Evolutionary conservation across 2,329 filamentous ascomycete species (phyloP).

Genomic region (Penicillium concentricum): DNA sequence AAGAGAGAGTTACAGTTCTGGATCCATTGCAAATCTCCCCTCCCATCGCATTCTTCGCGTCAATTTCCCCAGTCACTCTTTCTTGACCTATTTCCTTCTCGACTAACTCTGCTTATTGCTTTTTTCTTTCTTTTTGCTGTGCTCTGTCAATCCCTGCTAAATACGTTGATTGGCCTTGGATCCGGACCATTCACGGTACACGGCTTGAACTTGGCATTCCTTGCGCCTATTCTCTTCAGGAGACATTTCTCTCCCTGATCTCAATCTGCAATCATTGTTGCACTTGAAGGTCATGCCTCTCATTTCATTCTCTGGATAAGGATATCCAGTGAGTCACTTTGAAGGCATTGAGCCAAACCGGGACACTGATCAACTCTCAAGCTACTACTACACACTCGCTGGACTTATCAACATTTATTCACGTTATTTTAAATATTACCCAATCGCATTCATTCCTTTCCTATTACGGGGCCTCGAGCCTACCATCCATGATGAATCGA

Average conservation of each 20-base stretch:
- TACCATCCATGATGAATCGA: slow-evolving; percentile 37
- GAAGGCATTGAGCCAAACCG: neutral
- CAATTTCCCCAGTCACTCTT: slow-evolving; percentile 4
- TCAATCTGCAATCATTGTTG: slow-evolving; percentile 4
- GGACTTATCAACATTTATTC: neutral
- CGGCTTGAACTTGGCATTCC: neutral
- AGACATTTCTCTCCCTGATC: neutral
- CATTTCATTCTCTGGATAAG: slow-evolving; percentile 18
- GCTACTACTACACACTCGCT: neutral
- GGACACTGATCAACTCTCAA: slow-evolving; percentile 4
- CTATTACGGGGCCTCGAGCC: neutral
- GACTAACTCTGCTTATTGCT: neutral
- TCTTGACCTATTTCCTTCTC: neutral
- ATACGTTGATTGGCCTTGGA: neutral
- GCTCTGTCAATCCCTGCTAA: neutral
- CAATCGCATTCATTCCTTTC: neutral
- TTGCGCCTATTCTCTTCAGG: slow-evolving; percentile 3
- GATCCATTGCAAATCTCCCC: slow-evolving; percentile 10
- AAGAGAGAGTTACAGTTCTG: slow-evolving; percentile 4
- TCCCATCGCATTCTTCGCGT: slow-evolving; percentile 15
- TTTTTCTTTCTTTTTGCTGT: slow-evolving; percentile 1
- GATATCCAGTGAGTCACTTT: slow-evolving; percentile 15
- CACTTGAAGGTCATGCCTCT: slow-evolving; percentile 21
- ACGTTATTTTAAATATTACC: neutral
- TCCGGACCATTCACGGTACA: neutral